Conservation (phyloP, 225 moss, liverwort and hornwort species). For the Pseudoscleropodium purum region DNA sequence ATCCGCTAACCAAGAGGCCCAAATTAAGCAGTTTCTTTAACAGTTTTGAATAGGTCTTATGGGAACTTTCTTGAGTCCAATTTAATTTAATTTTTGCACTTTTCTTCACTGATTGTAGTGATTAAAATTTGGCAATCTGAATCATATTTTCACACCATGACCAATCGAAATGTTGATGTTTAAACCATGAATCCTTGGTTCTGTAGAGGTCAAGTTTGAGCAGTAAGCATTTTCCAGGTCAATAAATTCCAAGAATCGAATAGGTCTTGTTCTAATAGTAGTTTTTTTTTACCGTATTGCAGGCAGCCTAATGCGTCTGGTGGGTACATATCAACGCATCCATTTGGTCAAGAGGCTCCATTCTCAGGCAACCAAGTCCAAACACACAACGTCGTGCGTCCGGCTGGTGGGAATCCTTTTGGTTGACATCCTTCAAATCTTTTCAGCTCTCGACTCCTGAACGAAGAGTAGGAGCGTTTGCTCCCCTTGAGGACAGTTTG, state of each 20-base stretch:
- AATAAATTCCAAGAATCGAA: not conserved
- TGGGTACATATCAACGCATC: conserved; percentile 5
- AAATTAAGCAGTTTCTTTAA: not conserved
- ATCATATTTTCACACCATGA: not conserved
- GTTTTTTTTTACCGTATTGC: not conserved
- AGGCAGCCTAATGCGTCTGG: conserved; percentile 32
- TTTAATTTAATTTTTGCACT: not conserved
- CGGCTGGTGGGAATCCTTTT: conserved; percentile 48
- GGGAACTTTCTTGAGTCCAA: not conserved
- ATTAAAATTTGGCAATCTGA: not conserved
- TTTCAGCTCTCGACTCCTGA: not conserved
- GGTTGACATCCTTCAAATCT: not conserved
- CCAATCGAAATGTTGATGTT: not conserved
- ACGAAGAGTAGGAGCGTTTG: not conserved
- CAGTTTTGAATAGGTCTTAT: not conserved
- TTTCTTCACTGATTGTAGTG: not conserved
- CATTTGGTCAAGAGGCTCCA: conserved; percentile 24
- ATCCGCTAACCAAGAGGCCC: not conserved
- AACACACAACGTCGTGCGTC: conserved; percentile 28
- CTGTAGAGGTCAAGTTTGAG: not conserved
- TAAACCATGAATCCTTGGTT: not conserved
- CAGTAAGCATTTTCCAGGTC: not conserved
- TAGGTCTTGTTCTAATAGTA: not conserved
- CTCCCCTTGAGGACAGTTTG: conserved; percentile 9
- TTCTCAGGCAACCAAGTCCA: conserved; percentile 28